These are phyloP conservation scores for Salvia sclarea DNA, from an alignment of 305 asterid genomes.

Conservation along the genomic window DNA sequence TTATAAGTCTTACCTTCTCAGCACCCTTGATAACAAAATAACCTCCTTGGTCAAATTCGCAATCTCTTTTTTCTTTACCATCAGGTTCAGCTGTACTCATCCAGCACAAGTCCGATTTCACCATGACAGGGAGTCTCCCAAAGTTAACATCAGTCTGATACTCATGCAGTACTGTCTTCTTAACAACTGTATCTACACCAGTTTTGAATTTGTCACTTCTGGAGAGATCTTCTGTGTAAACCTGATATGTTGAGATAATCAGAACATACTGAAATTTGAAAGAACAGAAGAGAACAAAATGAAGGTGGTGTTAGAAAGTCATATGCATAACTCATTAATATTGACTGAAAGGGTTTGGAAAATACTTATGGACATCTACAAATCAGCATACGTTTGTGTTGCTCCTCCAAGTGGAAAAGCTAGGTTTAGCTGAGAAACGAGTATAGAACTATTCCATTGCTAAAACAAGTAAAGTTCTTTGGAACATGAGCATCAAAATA, in stretches of 20 bases:
- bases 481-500: not conserved
- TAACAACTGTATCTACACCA: slow-evolving; percentile 57
- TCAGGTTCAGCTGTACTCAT: slow-evolving; percentile 38
- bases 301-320: not conserved
- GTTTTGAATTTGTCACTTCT: slow-evolving; percentile 84
- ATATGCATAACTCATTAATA: not conserved
- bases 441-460: not conserved
- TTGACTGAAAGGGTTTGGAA: not conserved
- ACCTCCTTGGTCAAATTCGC: slow-evolving; percentile 91
- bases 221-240: slow-evolving; percentile 58
- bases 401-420: not conserved
- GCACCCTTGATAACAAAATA: slow-evolving; percentile 94
- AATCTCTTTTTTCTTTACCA: slow-evolving; percentile 56
- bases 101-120: slow-evolving; percentile 78
- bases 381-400: not conserved
- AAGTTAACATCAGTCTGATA: slow-evolving; percentile 40
- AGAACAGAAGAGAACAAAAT: not conserved
- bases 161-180: slow-evolving; percentile 47
- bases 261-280: too few relatives aligned
- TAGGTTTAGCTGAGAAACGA: not conserved
- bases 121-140: slow-evolving; percentile 96
- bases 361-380: not conserved
- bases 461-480: not conserved
- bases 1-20: slow-evolving; percentile 68
- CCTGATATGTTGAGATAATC: slow-evolving; percentile 49